These are phyloP conservation scores for Amauroascus verrucosus DNA, from an alignment of 2,329 filamentous ascomycete genomes.

Conservation along the genomic window DNA sequence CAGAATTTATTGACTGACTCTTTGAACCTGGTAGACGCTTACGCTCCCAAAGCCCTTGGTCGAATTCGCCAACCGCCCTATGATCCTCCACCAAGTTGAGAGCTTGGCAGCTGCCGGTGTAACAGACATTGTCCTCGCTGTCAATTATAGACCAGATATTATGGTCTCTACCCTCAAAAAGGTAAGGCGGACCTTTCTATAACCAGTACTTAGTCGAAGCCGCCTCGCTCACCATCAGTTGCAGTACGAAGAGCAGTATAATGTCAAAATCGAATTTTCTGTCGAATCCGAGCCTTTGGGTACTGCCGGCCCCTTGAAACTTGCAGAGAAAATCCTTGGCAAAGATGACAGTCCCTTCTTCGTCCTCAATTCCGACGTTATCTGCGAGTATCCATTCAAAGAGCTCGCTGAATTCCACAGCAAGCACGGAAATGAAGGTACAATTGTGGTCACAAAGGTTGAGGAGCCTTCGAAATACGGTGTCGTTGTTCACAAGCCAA, in stretches of 20 bases:
- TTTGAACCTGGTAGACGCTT: constrained; percentile 60
- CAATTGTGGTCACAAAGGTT: constrained; percentile 96
- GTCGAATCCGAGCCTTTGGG: constrained; percentile 92
- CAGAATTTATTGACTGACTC: neutral
- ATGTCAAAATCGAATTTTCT: constrained; percentile 93
- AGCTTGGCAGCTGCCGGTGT: constrained; percentile 86
- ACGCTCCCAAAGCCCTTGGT: constrained; percentile 95
- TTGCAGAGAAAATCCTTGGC: constrained; percentile 80
- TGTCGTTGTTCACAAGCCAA: constrained; percentile 94
- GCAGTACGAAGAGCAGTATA: constrained; percentile 82
- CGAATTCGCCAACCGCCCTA: constrained; percentile 97
- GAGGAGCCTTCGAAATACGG: constrained; percentile 98
- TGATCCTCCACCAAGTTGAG: constrained; percentile 98
- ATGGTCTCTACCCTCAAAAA: constrained; percentile 92
- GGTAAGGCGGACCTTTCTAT: constrained; percentile 39
- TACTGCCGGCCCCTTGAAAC: constrained; percentile 88
- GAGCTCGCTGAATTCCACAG: constrained; percentile 87
- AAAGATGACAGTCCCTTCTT: constrained; percentile 96
- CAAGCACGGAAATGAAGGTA: constrained; percentile 85
- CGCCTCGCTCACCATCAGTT: neutral
- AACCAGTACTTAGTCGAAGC: neutral
- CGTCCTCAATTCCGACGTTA: constrained; percentile 95
- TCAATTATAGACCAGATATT: constrained; percentile 97
- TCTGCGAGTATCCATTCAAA: constrained; percentile 94
- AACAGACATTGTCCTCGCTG: constrained; percentile 92